Percentiles rank a stretch among this genome's conserved stretches.
Conservation (phyloP, 805 yeast species). For the Lipomyces yamadae region DNA sequence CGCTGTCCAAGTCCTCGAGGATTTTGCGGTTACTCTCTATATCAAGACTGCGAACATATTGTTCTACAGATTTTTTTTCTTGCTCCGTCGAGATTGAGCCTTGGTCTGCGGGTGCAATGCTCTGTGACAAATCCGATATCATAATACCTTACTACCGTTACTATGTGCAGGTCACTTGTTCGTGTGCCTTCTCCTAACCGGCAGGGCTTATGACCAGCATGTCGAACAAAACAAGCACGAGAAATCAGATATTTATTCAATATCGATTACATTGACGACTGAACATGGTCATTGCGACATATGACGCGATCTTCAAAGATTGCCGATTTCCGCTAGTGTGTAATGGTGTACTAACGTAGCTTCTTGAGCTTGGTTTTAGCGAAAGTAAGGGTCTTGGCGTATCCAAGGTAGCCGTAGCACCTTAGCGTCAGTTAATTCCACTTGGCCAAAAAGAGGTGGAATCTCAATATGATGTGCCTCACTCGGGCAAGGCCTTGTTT, state of each 20-base stretch:
- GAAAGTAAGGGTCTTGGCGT: not conserved
- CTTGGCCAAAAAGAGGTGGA: not conserved
- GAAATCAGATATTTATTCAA: not conserved
- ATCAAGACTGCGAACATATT: conserved; percentile 4
- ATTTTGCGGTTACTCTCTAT: not conserved
- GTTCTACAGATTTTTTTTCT: conserved; percentile 1
- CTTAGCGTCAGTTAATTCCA: not conserved
- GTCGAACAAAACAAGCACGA: not conserved
- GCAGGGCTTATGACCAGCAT: not conserved
- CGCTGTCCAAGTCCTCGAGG: conserved; percentile 4
- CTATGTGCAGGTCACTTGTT: conserved; percentile 2
- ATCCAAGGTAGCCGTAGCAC: not conserved
- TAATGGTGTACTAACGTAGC: not conserved
- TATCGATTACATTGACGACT: not conserved
- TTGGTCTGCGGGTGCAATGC: not conserved
- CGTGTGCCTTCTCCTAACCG: not conserved
- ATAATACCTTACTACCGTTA: not conserved
- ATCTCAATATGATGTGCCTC: not conserved
- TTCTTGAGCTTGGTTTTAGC: not conserved
- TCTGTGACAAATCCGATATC: not conserved
- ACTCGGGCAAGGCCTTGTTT: not conserved
- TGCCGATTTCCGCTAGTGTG: not conserved
- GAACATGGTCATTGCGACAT: not conserved
- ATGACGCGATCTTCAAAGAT: not conserved
- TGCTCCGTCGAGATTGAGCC: not conserved